Percentiles rank a stretch among this genome's conserved stretches.
Evolutionary conservation across 2,329 filamentous ascomycete species (phyloP).

Genomic region (Grosmannia serpens): DNA sequence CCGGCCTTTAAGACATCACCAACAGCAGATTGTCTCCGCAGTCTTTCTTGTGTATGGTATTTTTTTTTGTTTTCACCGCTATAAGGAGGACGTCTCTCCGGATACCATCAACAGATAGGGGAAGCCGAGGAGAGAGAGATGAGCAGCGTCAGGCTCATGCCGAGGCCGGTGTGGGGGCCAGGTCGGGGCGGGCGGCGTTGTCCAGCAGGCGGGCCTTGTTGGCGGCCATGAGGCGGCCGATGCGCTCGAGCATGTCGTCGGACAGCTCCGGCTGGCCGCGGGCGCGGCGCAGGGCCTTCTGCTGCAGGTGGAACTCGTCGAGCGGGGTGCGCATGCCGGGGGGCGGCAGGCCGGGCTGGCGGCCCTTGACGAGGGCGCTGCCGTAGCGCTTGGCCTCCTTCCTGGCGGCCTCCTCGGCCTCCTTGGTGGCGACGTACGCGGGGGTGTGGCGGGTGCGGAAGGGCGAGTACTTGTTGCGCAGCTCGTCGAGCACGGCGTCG

Average conservation of each 20-base stretch:
- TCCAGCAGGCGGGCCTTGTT: neutral
- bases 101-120: too few species aligned
- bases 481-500: constrained; percentile 65
- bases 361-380: constrained; percentile 9
- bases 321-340: constrained; percentile 41
- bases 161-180: neutral
- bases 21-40: too few species aligned
- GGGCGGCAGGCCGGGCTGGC: constrained; percentile 23
- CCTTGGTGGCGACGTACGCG: constrained; percentile 50
- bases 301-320: constrained; percentile 46
- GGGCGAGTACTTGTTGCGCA: constrained; percentile 70
- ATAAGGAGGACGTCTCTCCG: too few species aligned
- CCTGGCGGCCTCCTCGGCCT: constrained; percentile 23
- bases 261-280: constrained; percentile 45
- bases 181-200: neutral
- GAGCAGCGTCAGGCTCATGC: neutral
- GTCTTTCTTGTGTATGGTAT: too few species aligned
- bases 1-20: too few species aligned
- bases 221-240: constrained; percentile 48
- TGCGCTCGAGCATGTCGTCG: constrained; percentile 48
- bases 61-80: too few species aligned
- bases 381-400: constrained; percentile 12
- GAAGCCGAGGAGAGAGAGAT: too few species aligned
- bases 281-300: constrained; percentile 37
- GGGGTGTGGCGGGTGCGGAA: constrained; percentile 73